Evolutionary conservation across 1,284 basidiomycete species (phyloP).

Genomic region (Marasmius fiardii): DNA sequence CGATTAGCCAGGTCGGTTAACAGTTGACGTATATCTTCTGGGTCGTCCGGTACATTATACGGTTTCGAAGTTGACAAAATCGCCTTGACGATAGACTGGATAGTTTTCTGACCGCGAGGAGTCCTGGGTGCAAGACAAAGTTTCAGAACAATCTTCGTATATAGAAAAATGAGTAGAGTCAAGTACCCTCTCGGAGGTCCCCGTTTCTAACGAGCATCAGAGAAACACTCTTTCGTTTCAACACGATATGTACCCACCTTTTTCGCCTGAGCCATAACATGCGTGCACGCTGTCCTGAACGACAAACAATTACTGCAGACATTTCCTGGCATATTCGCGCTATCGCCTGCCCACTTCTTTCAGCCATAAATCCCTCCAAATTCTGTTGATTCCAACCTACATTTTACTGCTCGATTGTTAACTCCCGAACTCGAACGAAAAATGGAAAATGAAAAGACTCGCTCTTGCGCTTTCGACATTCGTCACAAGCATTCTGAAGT

Average conservation of each 20-base stretch:
- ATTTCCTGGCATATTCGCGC: conserved; percentile 7
- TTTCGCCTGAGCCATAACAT: conserved; percentile 5
- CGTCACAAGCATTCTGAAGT: conserved; percentile 12
- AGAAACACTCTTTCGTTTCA: too few relatives aligned
- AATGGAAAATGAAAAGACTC: background rate
- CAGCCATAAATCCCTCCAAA: background rate
- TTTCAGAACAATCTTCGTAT: background rate
- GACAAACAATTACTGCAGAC: conserved; percentile 7
- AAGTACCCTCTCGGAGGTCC: conserved; percentile 8
- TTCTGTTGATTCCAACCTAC: background rate
- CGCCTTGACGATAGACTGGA: conserved; percentile 6
- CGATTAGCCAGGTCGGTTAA: conserved; percentile 12
- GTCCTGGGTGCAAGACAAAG: background rate
- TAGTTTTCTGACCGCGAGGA: background rate
- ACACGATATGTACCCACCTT: conserved; percentile 10
- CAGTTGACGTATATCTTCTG: conserved; percentile 5
- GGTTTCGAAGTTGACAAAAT: conserved; percentile 6
- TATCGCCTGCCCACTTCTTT: conserved; percentile 3
- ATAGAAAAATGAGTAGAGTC: background rate
- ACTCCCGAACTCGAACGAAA: background rate
- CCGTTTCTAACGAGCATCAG: conserved; percentile 6
- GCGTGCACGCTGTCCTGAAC: conserved; percentile 9
- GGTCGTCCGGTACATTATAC: conserved; percentile 15
- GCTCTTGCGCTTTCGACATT: conserved; percentile 8
- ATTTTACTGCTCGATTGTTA: conserved; percentile 4